Evolutionary conservation across 768 basidiomycete genomes (phyloP), one percentile per base, ranked within the genome.

Genomic region (Pisolithus albus): DNA sequence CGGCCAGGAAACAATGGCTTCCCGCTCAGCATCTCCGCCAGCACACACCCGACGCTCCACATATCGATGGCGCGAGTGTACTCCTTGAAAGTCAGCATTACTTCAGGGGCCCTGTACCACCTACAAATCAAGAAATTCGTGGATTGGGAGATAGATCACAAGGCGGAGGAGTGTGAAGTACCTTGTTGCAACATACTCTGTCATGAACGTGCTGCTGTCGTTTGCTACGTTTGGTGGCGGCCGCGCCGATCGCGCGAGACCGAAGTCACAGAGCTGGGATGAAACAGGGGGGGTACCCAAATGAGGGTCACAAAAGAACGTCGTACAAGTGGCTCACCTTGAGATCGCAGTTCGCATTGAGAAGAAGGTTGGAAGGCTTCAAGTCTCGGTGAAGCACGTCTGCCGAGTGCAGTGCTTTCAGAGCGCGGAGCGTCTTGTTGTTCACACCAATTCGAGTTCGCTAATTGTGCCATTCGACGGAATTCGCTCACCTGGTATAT

Each of bases 91-190:
- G 92, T 95, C 34, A 98, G 78, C 95, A 98, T 97, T 55, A 98
- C 90, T 66, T 97, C 95, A 0, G 95, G 95, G 0, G 95, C 95
- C 28, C 95, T 83, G 65, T 97, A 98, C 95, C 95, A 97, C 62
- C 92, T 84, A 46, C 10, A 23, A 37, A 38, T 51, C 44, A 24
- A 48, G 56, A 41, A 56, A 41, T 13, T 30, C 10, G 26, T 54
- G 50, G 36, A 42, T 23, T 15, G 34, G 13, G 34, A 32, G 8
- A 40, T 38, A 37, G 24, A 19, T 28, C 3, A 24, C 9, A 24
- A 30, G 43, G 37, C 46, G 3, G 19, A 4, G 7, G 19, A 34
- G 11, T 16, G 7, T 5, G 18, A 51, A 68, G 46, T 52, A 93
- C 79, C 94, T 77, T 13, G 95, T 97, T 1, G 94, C 93, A 21